Conservation (phyloP, 495 filamentous ascomycete species). For the Polyplosphaeria fusca region DNA sequence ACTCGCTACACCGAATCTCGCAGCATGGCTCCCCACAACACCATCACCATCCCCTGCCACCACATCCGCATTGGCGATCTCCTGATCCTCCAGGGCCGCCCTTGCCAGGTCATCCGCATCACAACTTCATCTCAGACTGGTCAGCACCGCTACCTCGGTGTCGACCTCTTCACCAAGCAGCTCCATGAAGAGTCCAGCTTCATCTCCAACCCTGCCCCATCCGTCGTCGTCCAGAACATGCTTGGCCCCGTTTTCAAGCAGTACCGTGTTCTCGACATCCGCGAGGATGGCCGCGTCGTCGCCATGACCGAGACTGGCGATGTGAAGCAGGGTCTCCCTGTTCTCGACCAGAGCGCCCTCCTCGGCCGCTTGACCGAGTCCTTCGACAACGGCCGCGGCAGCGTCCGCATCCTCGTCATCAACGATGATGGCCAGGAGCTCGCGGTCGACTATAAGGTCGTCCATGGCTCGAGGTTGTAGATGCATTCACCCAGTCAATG, state of each 20-base stretch:
- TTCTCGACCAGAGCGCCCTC: conserved; percentile 89
- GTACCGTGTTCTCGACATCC: conserved; percentile 98
- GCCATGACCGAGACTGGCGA: conserved; percentile 87
- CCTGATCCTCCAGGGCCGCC: conserved; percentile 96
- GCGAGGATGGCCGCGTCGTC: conserved; percentile 75
- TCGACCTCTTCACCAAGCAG: conserved; percentile 99
- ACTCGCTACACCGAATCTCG: not conserved
- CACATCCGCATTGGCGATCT: conserved; percentile 98
- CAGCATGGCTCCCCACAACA: conserved; percentile 59
- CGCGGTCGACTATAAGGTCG: conserved; percentile 97
- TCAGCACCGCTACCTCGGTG: conserved; percentile 98
- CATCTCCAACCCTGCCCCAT: conserved; percentile 92
- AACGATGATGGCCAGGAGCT: conserved; percentile 91
- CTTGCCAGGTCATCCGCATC: conserved; percentile 99
- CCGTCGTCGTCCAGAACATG: conserved; percentile 98
- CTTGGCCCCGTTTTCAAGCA: conserved; percentile 99
- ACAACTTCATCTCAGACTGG: conserved; percentile 96
- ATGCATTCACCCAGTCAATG: conserved; percentile 33
- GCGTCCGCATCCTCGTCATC: conserved; percentile 92
- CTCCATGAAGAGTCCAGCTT: conserved; percentile 98
- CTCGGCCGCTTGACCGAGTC: conserved; percentile 76
- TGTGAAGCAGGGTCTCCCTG: conserved; percentile 92
- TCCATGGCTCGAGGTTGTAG: conserved; percentile 74
- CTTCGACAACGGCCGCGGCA: conserved; percentile 89
- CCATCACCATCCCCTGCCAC: conserved; percentile 97